These are phyloP conservation scores for Diversispora eburnea DNA, from an alignment of 192 early-diverging fungal species.

Conservation along the genomic window DNA sequence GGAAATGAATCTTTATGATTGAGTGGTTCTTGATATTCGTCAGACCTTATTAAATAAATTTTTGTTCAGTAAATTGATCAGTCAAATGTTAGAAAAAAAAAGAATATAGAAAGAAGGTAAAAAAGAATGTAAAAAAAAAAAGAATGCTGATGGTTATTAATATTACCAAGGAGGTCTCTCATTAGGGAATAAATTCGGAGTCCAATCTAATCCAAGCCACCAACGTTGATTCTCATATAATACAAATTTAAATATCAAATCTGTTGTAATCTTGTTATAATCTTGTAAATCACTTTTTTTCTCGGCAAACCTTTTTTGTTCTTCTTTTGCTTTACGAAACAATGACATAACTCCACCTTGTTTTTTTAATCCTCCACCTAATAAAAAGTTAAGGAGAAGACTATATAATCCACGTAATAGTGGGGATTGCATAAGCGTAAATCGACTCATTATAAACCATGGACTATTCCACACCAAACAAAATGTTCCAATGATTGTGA, in stretches of 20 bases:
- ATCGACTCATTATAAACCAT: constrained; percentile 41
- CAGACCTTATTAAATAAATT: constrained; percentile 37
- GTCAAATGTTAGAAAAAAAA: background rate
- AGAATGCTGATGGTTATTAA: background rate
- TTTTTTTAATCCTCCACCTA: constrained; percentile 9
- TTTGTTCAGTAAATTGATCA: too few relatives aligned
- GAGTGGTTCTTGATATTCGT: constrained; percentile 46
- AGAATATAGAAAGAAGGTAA: background rate
- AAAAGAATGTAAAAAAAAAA: background rate
- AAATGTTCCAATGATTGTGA: constrained; percentile 33
- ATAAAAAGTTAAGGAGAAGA: constrained; percentile 35
- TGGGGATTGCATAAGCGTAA: constrained; percentile 31
- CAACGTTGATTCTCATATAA: constrained; percentile 54
- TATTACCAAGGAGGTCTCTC: constrained; percentile 53
- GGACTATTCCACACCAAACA: constrained; percentile 44
- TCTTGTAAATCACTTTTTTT: constrained; percentile 17
- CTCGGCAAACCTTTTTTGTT: constrained; percentile 32
- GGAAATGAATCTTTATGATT: constrained; percentile 48
- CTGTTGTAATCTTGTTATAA: constrained; percentile 36
- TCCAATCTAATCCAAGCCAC: constrained; percentile 59
- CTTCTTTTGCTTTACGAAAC: constrained; percentile 41
- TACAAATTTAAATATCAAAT: constrained; percentile 44
- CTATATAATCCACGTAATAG: constrained; percentile 32
- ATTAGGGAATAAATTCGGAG: constrained; percentile 53
- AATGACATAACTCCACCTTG: constrained; percentile 27